Conservation (phyloP, 495 filamentous ascomycete species). For the Penicillium silybi region DNA sequence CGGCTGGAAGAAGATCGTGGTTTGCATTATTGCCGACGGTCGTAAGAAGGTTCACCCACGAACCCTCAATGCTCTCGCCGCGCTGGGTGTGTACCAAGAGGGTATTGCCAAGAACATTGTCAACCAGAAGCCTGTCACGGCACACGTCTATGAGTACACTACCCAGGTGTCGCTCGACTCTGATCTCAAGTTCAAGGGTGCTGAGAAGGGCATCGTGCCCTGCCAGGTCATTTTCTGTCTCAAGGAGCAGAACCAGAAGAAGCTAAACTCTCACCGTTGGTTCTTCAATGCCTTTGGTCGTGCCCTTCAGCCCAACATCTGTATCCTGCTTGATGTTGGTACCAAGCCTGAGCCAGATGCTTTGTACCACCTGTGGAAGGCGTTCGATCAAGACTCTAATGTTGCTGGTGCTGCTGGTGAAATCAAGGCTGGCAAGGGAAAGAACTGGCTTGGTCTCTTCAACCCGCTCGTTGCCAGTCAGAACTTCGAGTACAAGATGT, state of each 20-base stretch:
- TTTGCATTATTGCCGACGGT: conserved; percentile 92
- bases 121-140: conserved; percentile 78
- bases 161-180: conserved; percentile 95
- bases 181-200: conserved; percentile 97
- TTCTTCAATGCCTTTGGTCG: conserved; percentile 98
- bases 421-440: conserved; percentile 93
- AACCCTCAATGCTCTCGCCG: conserved; percentile 91
- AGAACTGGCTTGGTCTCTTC: conserved; percentile 72
- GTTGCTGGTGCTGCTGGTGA: conserved; percentile 96
- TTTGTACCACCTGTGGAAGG: conserved; percentile 98
- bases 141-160: conserved; percentile 98
- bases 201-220: conserved; percentile 98
- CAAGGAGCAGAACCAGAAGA: conserved; percentile 97
- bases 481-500: conserved; percentile 99
- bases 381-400: conserved; percentile 94
- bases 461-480: conserved; percentile 96
- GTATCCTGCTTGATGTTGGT: conserved; percentile 93
- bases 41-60: conserved; percentile 90
- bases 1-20: conserved; percentile 99
- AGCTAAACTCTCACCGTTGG: conserved; percentile 98
- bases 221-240: conserved; percentile 98
- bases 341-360: conserved; percentile 82
- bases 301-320: conserved; percentile 90
- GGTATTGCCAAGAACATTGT: conserved; percentile 98
- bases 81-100: conserved; percentile 97